A percentile compares a stretch with the other conserved stretches of the same genome.
Evolutionary conservation across 768 basidiomycete genomes (phyloP).

Genomic region (Pleurotus giganteus): DNA sequence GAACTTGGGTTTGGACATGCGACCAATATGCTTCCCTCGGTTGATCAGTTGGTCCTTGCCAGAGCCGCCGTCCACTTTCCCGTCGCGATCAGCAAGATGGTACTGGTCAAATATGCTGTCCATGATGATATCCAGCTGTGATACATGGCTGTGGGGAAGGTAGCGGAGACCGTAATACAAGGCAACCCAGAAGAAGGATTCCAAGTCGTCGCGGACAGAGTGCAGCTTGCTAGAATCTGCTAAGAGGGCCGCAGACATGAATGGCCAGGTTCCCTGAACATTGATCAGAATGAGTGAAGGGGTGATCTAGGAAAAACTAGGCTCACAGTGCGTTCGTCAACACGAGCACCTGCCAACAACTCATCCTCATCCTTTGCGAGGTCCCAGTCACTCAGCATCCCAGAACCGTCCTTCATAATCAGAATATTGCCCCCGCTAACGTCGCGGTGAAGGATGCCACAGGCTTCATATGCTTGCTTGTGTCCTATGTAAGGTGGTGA

Average conservation of each 20-base stretch:
- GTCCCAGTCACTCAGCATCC: slow-evolving; percentile 12
- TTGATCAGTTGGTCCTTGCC: background rate
- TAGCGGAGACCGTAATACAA: slow-evolving; percentile 15
- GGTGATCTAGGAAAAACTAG: background rate
- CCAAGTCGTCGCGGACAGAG: slow-evolving; percentile 25
- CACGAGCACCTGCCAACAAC: background rate
- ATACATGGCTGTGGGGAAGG: slow-evolving; percentile 10
- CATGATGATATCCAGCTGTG: background rate
- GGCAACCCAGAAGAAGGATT: slow-evolving; percentile 28
- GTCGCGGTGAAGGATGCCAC: slow-evolving; percentile 11
- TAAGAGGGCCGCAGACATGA: slow-evolving; percentile 25
- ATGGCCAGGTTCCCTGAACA: slow-evolving; percentile 30
- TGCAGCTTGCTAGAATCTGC: slow-evolving; percentile 15
- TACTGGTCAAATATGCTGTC: no score
- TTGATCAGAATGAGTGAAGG: background rate
- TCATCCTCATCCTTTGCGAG: background rate
- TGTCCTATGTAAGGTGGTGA: background rate
- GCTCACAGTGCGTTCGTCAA: slow-evolving; percentile 10
- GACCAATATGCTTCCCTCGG: background rate
- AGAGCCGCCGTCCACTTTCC: background rate
- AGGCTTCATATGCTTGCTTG: slow-evolving; percentile 7
- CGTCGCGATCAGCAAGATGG: no score
- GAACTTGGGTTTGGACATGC: background rate
- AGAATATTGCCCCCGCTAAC: slow-evolving; percentile 11
- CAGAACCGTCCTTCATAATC: background rate